Base-by-base conservation (phyloP, 495 filamentous ascomycete genomes). In the Lepidopterella palustris region DNA sequence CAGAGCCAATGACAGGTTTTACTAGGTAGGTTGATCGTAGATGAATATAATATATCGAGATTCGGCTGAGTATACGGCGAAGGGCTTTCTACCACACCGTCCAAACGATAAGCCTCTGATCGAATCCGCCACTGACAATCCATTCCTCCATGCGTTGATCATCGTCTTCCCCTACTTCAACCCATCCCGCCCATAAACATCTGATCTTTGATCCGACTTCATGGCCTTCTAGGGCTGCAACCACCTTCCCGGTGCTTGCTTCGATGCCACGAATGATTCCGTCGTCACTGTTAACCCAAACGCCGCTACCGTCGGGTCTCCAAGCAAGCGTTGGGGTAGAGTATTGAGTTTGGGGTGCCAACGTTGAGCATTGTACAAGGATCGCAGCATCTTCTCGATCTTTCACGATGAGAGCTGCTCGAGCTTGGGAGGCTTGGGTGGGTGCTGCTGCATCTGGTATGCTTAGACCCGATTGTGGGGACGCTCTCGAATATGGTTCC, bases 281-380 rank as follows among this genome's bases (percentile, higher is more conserved):
- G 71, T 88, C 85, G 65, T 88, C 86, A 9, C 81, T 81, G 70
- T 85, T 88, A 1, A 87, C 84, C 81, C 82, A 88, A 5, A 88
- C 68, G 0, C 85, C 85, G 26, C 73, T 78, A 0, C 83, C 84
- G 65, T 83, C 76, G 4, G 84, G 84, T 50, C 85, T 72, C 85
- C 85, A 88, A 8, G 74, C 79, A 9, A 87, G 70, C 60, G 80
- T 78, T 21, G 85, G 84, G 11, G 84, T 88, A 31, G 80, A 84
- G 66, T 87, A 88, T 5, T 79, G 72, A 49, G 85, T 85, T 71
- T 88, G 85, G 26, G 85, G 83, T 9, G 85, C 82, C 60, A 84
- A 74, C 0, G 85, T 85, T 59, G 74, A 85, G 4, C 78, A 73
- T 62, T 85, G 78, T 3, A 84, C 72, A 18, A 79, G 59, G 15